These are phyloP conservation scores for Oemleria cerasiformis DNA, from an alignment of 306 rosid species.

Conservation along the genomic window DNA sequence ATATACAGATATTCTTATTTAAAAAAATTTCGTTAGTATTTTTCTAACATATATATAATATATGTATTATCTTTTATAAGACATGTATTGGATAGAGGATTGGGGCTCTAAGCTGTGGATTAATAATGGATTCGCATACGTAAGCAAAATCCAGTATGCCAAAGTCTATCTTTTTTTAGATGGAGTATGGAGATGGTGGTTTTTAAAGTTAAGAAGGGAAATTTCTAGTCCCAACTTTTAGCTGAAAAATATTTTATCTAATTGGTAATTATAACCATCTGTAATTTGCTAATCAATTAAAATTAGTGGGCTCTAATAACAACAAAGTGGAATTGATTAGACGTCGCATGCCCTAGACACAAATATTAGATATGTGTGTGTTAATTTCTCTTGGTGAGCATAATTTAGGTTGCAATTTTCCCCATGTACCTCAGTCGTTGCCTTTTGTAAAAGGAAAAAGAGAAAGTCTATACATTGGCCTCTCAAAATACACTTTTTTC, in stretches of 20 bases:
- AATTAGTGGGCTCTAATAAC: slow-evolving; percentile 4
- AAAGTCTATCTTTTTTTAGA: not conserved
- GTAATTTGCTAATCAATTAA: not conserved
- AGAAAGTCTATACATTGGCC: not conserved
- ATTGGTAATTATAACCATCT: not conserved
- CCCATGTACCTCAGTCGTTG: not conserved
- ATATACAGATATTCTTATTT: too few species aligned
- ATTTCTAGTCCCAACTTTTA: slow-evolving; percentile 3
- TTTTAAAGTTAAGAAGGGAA: not conserved
- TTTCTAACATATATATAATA: too few species aligned
- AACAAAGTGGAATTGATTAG: slow-evolving; percentile 1
- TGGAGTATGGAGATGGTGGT: not conserved
- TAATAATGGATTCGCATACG: not conserved
- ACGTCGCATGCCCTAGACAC: not conserved
- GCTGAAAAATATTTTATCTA: not conserved
- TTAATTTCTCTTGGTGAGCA: not conserved
- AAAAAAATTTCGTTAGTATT: too few species aligned
- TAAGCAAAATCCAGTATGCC: not conserved
- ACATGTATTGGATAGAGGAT: too few species aligned
- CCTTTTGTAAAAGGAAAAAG: not conserved
- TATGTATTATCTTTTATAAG: too few species aligned
- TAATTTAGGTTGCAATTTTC: not conserved
- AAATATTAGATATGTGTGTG: too few species aligned
- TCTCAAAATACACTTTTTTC: not conserved
- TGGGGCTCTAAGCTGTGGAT: not conserved